These are phyloP conservation scores for Lindgomyces ingoldianus DNA, from an alignment of 495 filamentous ascomycete species.

Conservation along the genomic window DNA sequence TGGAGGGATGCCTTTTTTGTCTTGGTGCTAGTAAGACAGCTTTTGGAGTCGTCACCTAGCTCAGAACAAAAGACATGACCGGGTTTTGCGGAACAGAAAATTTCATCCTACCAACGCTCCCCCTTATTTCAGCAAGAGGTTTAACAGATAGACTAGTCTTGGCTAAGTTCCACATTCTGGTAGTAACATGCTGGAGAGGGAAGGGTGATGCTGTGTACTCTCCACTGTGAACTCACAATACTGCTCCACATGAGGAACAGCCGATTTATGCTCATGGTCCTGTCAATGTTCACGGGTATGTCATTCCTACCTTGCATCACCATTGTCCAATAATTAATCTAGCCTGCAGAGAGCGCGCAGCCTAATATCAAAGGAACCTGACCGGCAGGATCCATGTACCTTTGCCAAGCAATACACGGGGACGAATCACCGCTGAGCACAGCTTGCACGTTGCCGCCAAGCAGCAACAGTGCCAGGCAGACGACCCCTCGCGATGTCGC, in stretches of 20 bases:
- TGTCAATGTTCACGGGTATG: background rate
- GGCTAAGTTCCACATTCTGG: too few relatives aligned
- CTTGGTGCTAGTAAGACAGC: background rate
- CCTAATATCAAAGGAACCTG: background rate
- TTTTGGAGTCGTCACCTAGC: too few relatives aligned
- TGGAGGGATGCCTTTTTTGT: background rate
- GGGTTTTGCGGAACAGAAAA: too few relatives aligned
- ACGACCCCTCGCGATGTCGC: background rate
- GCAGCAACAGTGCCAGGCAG: background rate
- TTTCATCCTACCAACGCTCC: too few relatives aligned
- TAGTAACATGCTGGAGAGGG: too few relatives aligned
- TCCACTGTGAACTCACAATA: background rate
- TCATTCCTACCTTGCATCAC: background rate
- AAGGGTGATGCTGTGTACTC: too few relatives aligned
- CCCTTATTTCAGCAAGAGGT: too few relatives aligned
- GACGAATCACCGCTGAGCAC: background rate
- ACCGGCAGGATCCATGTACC: background rate
- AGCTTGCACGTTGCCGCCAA: background rate
- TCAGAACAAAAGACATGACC: too few relatives aligned
- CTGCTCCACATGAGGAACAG: background rate
- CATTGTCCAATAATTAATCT: too few relatives aligned
- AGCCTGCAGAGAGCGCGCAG: background rate
- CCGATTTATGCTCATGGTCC: background rate
- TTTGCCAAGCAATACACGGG: background rate
- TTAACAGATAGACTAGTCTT: too few relatives aligned